Percentiles rank a stretch among this genome's conserved stretches.
Conservation (phyloP, 1,284 basidiomycete genomes). For the Moniliella sp. region DNA sequence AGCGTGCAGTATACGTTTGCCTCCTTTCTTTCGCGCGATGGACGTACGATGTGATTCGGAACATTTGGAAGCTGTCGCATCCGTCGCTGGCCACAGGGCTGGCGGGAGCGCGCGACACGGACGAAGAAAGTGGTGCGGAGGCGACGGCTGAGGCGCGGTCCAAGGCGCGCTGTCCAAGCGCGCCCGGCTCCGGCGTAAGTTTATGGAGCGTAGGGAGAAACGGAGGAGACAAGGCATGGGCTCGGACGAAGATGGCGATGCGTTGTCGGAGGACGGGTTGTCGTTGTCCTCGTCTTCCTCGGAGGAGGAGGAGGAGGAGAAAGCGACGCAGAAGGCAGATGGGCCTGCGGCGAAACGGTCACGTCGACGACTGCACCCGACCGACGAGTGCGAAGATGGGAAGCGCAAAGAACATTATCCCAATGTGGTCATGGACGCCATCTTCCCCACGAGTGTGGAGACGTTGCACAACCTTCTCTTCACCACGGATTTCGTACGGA, state of each 20-base stretch:
- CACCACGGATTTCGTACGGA: conserved; percentile 79
- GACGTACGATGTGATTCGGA: conserved; percentile 86
- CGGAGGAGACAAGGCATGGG: too few relatives aligned
- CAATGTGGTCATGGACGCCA: conserved; percentile 54
- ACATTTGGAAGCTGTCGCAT: conserved; percentile 77
- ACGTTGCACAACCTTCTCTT: conserved; percentile 91
- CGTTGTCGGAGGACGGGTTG: too few relatives aligned
- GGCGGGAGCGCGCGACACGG: too few relatives aligned
- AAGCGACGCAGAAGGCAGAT: conserved; percentile 84
- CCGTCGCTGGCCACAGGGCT: conserved; percentile 57
- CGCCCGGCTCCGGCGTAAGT: too few relatives aligned
- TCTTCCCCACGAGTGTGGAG: conserved; percentile 71
- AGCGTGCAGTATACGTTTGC: conserved; percentile 67
- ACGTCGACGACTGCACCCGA: too few relatives aligned
- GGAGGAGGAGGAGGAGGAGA: conserved; percentile 88
- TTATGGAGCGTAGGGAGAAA: too few relatives aligned
- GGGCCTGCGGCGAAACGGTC: too few relatives aligned
- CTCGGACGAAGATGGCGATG: too few relatives aligned
- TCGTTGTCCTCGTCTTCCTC: conserved; percentile 69
- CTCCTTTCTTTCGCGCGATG: conserved; percentile 84
- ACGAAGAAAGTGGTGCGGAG: too few relatives aligned
- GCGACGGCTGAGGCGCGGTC: too few relatives aligned
- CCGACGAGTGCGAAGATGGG: conserved; percentile 49
- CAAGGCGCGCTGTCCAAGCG: too few relatives aligned
- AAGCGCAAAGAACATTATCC: conserved; percentile 48